Base-by-base conservation (phyloP, 495 filamentous ascomycete species). In the Amphirosellinia nigrospora region DNA sequence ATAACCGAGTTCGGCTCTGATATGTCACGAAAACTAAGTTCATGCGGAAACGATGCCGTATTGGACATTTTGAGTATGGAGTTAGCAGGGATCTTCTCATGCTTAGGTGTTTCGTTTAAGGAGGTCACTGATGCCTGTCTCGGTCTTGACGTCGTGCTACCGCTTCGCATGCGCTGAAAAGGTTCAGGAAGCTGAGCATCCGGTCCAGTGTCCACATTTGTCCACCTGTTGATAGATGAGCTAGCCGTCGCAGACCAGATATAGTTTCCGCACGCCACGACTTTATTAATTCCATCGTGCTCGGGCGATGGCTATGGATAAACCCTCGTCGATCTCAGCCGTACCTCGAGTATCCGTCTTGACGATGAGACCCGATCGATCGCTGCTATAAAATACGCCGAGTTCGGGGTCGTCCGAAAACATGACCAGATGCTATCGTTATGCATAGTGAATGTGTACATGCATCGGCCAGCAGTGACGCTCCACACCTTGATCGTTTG, bases 401-500 rank as follows among this genome's bases (percentile, higher is more conserved):
- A 99, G 86, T 55, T 90, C 84, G 9, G 94, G 94, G 73, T 97
- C 88, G 62, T 95, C 89, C 0, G 96, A 97, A 75, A 91, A 96
- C 23, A 85, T 34, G 94, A 96, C 96, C 96, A 99, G 23, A 99
- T 95, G 77, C 94, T 97, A 74, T 96, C 93, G 77, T 96, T 97
- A 78, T 99, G 96, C 96, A 98, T 98, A 19, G 94, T 97, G 64
- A 99, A 85, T 5, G 96, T 99, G 80, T 98, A 92, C 91, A 98
- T 93, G 84, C 96, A 98, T 69, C 96, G 87, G 43, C 95, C 96
- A 13, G 93, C 94, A 2, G 93, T 94, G 56, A 98, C 87, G 59
- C 94, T 98, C 96, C 96, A 99, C 28, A 98, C 88, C 80, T 99
- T 99, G 81, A 99, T 90, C 0, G 96, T 98, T 78, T 96, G 93